A percentile compares a stretch with the other conserved stretches of the same genome.
These are phyloP conservation scores for Salix dunnii DNA, from an alignment of 345 rosid genomes.

Conservation along the genomic window DNA sequence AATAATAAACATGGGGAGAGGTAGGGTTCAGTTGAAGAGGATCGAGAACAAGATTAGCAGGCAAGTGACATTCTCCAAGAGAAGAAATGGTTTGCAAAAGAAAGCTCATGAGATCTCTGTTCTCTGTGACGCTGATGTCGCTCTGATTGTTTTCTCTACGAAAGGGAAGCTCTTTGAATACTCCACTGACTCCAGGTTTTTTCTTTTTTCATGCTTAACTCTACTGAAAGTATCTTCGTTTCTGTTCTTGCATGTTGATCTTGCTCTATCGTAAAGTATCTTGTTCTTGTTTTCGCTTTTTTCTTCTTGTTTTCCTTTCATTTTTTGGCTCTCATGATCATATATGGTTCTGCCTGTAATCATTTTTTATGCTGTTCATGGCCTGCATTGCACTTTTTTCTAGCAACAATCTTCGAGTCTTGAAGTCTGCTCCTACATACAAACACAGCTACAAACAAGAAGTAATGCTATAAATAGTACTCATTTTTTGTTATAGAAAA, in stretches of 20 bases:
- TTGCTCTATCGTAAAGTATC: neutral
- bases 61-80: slow-evolving; percentile 86
- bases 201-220: no score
- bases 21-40: slow-evolving; percentile 85
- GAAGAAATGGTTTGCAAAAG: slow-evolving; percentile 72
- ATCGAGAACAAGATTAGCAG: slow-evolving; percentile 91
- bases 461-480: neutral
- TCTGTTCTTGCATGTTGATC: neutral
- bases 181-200: slow-evolving; percentile 66
- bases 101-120: slow-evolving; percentile 91
- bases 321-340: neutral
- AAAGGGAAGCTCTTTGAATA: slow-evolving; percentile 81
- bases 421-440: neutral
- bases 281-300: neutral
- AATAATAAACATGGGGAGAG: slow-evolving; percentile 59
- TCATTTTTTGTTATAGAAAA: neutral
- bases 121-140: slow-evolving; percentile 78
- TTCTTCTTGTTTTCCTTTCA: no score
- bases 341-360: neutral
- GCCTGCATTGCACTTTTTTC: slow-evolving; percentile 2
- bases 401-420: neutral
- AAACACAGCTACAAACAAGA: neutral
- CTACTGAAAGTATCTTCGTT: neutral
- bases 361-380: slow-evolving; percentile 1
- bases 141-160: slow-evolving; percentile 73